Percentiles rank a stretch among this genome's conserved stretches.
phyloP scores from a whole-genome alignment of 805 yeast genomes.

The Saccharomyces mikatae region DNA sequence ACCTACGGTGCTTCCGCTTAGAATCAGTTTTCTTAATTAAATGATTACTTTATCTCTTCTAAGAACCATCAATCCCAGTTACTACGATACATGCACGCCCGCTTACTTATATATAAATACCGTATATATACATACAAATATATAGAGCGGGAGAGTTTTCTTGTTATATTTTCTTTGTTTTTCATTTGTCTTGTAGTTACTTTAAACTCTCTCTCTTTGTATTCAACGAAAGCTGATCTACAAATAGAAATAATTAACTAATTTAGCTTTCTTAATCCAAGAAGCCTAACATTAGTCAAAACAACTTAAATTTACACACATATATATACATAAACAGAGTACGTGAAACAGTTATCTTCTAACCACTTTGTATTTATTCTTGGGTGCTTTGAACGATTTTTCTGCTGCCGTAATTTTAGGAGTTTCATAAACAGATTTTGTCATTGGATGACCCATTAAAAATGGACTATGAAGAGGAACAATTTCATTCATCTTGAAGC shows the following conservation, averaged over 20 bases:
- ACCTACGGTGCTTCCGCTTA: conserved; percentile 29
- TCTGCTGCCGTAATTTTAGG: conserved; percentile 38
- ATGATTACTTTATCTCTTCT: background rate
- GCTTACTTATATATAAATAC: background rate
- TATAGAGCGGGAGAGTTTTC: background rate
- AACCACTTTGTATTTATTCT: conserved; percentile 27
- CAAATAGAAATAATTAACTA: background rate
- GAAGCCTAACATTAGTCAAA: background rate
- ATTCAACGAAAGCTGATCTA: background rate
- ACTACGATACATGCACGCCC: background rate
- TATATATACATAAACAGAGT: background rate
- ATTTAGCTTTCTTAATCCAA: background rate
- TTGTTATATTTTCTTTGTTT: background rate
- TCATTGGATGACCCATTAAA: conserved; percentile 76
- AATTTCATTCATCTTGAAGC: conserved; percentile 76
- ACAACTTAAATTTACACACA: background rate
- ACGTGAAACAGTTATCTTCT: conserved; percentile 18
- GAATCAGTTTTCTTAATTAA: background rate
- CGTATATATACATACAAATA: background rate
- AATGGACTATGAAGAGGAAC: conserved; percentile 83
- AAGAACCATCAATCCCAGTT: background rate
- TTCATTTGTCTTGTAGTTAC: background rate
- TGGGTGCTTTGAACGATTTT: conserved; percentile 25
- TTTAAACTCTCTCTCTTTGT: background rate
- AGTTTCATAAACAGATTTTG: conserved; percentile 56